Base-by-base conservation (phyloP, 768 basidiomycete species). In the Tricholoma terreum region DNA sequence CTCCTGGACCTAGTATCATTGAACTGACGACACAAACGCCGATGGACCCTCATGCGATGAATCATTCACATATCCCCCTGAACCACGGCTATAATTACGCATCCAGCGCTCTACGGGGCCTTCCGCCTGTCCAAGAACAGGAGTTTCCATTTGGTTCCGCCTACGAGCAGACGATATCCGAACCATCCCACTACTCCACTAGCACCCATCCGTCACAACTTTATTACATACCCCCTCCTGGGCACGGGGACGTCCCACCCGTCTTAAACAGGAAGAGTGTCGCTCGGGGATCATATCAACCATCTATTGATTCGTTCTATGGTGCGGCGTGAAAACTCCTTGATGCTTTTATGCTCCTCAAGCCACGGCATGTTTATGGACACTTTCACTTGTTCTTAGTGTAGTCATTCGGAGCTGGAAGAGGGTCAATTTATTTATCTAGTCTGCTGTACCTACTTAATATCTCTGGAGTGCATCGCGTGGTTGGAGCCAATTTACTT, bases 251-350 rank as follows among this genome's bases (percentile, higher is more conserved):
- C 56, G 59, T 59, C 42, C 58, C 62, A 36, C 63, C 62, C 9
- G 58, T 58, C n/a, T 56, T 60, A 3, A 63, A 56, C 61, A 63
- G 63, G 31, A 56, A 55, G 34, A 56, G 54, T 22, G 55, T 55
- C 36, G 57, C 52, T 17, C 68, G 70, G 40, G 61, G 60, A 43
- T 70, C 72, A 24, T 67, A 65, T 52, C 73, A 73, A 43, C 66
- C 64, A 19, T 76, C 75, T 24, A 63, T 75, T 56, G 77, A 78
- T 64, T 78, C 77, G 1, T 78, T 77, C 60, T 78, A 75, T 52
- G 75, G 76, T 30, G 73, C 56, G 40, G 52, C 40, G 31, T 54
- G 40, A 54, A 4, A 21, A 30, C 24, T 38, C 3, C 27, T 24
- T 24, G 14, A 21, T 22, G 8, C 27, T 7, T 27, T 27, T 6